Conservation (phyloP, 2,329 filamentous ascomycete species). For the Fusarium longipes region DNA sequence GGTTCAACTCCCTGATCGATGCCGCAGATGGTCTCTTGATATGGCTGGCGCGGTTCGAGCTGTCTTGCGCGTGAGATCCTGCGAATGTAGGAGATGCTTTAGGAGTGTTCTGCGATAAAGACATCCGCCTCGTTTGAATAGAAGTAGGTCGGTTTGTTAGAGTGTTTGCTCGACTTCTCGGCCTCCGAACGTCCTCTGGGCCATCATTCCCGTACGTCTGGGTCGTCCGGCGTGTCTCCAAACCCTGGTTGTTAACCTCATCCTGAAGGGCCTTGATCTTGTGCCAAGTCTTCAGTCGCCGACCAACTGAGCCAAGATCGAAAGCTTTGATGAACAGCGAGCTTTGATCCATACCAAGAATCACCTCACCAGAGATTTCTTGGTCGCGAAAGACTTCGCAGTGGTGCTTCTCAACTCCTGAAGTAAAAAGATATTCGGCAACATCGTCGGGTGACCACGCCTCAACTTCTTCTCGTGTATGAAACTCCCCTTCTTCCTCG, state of each 20-base stretch:
- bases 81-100: constrained; percentile 59
- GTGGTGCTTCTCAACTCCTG: constrained; percentile 87
- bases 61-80: constrained; percentile 57
- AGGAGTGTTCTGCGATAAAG: constrained; percentile 60
- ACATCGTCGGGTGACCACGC: constrained; percentile 84
- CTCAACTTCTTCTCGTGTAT: constrained; percentile 78
- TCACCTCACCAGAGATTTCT: constrained; percentile 93
- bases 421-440: constrained; percentile 86
- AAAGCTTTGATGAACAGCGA: constrained; percentile 97
- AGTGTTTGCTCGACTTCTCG: constrained; percentile 68
- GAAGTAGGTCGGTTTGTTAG: constrained; percentile 64
- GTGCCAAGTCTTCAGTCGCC: constrained; percentile 93
- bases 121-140: constrained; percentile 60
- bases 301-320: constrained; percentile 89
- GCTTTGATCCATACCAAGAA: constrained; percentile 94
- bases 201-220: constrained; percentile 70
- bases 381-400: constrained; percentile 96
- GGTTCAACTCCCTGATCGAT: constrained; percentile 83
- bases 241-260: constrained; percentile 72
- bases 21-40: constrained; percentile 79
- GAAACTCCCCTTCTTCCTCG: constrained; percentile 84
- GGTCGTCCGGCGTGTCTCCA: constrained; percentile 62
- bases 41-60: constrained; percentile 60
- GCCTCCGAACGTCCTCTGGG: constrained; percentile 63
- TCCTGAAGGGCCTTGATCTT: constrained; percentile 94